These are phyloP conservation scores for Nectriaceae sp. DNA, from an alignment of 2,329 filamentous ascomycete species.

Conservation along the genomic window DNA sequence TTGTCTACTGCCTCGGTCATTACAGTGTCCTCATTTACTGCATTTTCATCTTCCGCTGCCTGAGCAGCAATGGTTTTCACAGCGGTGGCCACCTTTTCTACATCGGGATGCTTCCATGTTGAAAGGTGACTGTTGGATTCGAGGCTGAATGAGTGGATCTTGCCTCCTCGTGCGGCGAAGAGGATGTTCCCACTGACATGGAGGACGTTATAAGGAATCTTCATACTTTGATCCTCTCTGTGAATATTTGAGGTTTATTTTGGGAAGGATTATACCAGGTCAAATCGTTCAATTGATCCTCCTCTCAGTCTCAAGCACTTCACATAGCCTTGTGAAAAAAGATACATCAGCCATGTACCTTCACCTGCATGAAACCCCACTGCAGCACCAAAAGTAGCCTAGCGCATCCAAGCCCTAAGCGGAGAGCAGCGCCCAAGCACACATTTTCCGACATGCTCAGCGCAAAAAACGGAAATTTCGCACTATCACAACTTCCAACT, in stretches of 20 bases:
- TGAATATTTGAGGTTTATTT: not conserved
- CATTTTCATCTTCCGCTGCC: conserved; percentile 3
- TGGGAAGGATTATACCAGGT: not conserved
- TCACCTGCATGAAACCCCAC: conserved; percentile 9
- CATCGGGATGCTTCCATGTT: conserved; percentile 59
- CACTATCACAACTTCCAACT: conserved; percentile 21
- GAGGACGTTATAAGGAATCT: conserved; percentile 67
- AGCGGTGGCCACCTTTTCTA: conserved; percentile 34
- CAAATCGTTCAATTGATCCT: not conserved
- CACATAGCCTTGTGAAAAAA: conserved; percentile 30
- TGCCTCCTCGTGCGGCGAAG: conserved; percentile 72
- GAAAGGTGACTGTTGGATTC: conserved; percentile 59
- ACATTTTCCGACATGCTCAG: conserved; percentile 26
- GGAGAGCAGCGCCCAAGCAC: conserved; percentile 26
- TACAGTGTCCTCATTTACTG: conserved; percentile 14
- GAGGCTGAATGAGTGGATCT: conserved; percentile 67
- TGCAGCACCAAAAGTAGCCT: conserved; percentile 18
- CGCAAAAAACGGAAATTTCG: conserved; percentile 27
- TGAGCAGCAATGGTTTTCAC: conserved; percentile 24
- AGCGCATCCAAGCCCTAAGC: conserved; percentile 42
- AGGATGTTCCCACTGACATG: conserved; percentile 58
- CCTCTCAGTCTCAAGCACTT: not conserved
- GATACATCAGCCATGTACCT: conserved; percentile 37
- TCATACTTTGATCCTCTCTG: conserved; percentile 34
- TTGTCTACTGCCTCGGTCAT: conserved; percentile 18